These are phyloP conservation scores for Fraxinus angustifolia DNA, from an alignment of 305 asterid species.

Conservation along the genomic window DNA sequence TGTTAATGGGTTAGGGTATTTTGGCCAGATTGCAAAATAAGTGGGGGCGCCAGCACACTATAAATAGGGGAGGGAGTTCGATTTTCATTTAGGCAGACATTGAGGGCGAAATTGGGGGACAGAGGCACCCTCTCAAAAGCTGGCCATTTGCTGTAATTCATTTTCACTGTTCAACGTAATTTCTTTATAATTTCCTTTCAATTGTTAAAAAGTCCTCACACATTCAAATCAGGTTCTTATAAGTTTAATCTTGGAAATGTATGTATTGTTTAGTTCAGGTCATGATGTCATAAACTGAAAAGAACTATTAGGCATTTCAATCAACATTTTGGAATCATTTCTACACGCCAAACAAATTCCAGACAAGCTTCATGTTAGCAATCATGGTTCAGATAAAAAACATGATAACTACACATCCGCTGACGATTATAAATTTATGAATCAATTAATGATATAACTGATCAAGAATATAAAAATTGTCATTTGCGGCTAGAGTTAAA, in stretches of 20 bases:
- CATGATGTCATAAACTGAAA: not conserved
- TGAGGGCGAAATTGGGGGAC: not conserved
- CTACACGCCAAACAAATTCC: not conserved
- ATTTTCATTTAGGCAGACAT: not conserved
- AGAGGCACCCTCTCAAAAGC: not conserved
- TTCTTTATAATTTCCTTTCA: not conserved
- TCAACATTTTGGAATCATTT: not conserved
- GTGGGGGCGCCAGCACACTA: not conserved
- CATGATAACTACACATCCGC: not conserved
- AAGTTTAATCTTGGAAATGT: not conserved
- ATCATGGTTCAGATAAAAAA: not conserved
- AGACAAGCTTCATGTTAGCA: not conserved
- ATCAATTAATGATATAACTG: not conserved
- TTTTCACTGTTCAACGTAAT: not conserved
- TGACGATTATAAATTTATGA: not conserved
- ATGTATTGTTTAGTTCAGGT: not conserved
- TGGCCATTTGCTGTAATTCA: not conserved
- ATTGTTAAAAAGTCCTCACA: not conserved
- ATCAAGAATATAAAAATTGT: not conserved
- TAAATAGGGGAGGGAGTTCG: not conserved
- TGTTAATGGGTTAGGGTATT: not conserved
- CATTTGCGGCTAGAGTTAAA: not conserved
- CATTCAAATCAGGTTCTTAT: not conserved
- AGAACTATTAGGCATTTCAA: not conserved
- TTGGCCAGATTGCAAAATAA: not conserved